Percentiles rank a stretch among this genome's conserved stretches.
Evolutionary conservation across 1,139 yeast species (phyloP).

Genomic region (Zhuliangozyma parablackwelliae): DNA sequence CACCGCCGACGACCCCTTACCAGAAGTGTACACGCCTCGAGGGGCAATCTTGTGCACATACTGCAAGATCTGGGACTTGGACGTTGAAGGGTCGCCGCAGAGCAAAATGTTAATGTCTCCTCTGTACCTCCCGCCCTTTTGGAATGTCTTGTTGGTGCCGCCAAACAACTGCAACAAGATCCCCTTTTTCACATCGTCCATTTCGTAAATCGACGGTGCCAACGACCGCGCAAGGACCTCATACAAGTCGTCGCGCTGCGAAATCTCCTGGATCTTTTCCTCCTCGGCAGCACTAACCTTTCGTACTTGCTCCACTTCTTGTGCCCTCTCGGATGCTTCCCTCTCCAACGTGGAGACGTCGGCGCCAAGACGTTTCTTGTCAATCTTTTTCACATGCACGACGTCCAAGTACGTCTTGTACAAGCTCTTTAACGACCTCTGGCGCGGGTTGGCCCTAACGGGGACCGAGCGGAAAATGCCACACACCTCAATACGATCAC

Average conservation of each 20-base stretch:
- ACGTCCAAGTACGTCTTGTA: constrained; percentile 94
- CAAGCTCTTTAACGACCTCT: constrained; percentile 75
- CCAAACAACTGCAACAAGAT: constrained; percentile 89
- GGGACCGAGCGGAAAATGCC: constrained; percentile 94
- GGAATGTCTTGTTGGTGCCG: constrained; percentile 85
- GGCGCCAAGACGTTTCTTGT: constrained; percentile 73
- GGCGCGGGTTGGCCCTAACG: constrained; percentile 80
- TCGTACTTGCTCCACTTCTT: constrained; percentile 74
- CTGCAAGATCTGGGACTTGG: constrained; percentile 89
- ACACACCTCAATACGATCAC: constrained; percentile 93
- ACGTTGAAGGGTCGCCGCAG: constrained; percentile 98
- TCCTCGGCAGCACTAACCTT: constrained; percentile 67
- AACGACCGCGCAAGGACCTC: constrained; percentile 86
- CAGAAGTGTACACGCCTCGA: constrained; percentile 95
- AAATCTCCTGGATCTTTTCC: constrained; percentile 53
- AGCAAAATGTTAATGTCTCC: constrained; percentile 89
- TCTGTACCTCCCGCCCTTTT: constrained; percentile 90
- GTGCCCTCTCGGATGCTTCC: constrained; percentile 46
- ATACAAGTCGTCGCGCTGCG: constrained; percentile 74
- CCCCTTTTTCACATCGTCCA: constrained; percentile 96
- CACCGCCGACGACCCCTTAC: constrained; percentile 98
- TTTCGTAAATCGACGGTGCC: constrained; percentile 93
- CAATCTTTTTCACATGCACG: constrained; percentile 85
- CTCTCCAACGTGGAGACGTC: constrained; percentile 65
- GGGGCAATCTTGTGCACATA: constrained; percentile 98